Evolutionary conservation across 2,329 filamentous ascomycete species (phyloP), one percentile per base, ranked within the genome.

Genomic region (Colletotrichum simmondsii): DNA sequence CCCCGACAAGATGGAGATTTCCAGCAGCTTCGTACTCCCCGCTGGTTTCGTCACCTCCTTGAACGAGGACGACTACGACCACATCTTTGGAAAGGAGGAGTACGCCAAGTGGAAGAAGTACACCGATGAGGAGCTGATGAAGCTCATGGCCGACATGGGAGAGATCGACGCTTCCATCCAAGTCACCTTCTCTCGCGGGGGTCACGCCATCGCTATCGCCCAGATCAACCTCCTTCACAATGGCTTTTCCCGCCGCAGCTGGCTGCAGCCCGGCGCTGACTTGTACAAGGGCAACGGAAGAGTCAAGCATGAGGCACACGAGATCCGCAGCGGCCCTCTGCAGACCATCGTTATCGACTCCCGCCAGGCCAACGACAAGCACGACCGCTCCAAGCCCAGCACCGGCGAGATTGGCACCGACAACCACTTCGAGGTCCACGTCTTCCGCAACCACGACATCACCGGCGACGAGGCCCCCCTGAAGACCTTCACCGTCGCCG

Each of bases 291-390:
- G 70, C n/a, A 49, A 58, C 37, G 70, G 70, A n/a, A 42, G 71
- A 12, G 67, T 74, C 22, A 71, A 71, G 71, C 71, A 74, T 56
- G 71, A 74, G 49, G 24, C 42, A 6, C 42, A 46, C 19, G 42
- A 46, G 2, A 46, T 46, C 19, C 42, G 42, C 42, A 46, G 42
- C 24, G 71, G 71, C 7, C 71, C 71, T 16, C 52, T 74, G 24
- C 71, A 74, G 62, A 71, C 71, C 56, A 66, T 74, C 32, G 67
- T 74, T 8, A 74, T 74, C 32, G 67, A 74, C 46, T 74, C 71
- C 24, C 69, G 69, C 2, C 69, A 72, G 58, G 64, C 69, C 16
- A 72, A 63, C 49, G 69, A 72, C 35, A 68, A 53, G 57, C 69
- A 68, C 28, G 69, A 72, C 35, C 37, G 64, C 6, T 35, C n/a